Evolutionary conservation across 1,284 basidiomycete species (phyloP).

Genomic region (Vanrija sp.): DNA sequence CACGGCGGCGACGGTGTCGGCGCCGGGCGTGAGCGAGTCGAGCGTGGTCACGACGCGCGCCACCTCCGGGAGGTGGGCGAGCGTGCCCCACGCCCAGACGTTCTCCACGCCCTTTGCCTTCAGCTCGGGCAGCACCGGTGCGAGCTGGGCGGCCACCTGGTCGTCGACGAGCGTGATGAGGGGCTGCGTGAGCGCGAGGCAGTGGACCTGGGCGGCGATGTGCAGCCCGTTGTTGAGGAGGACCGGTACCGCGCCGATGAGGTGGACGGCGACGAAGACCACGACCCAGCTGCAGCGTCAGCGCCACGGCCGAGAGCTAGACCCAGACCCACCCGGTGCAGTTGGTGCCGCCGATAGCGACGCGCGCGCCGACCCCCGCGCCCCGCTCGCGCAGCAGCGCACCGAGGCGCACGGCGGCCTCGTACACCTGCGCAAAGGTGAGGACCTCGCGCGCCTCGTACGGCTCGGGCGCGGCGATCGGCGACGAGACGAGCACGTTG

Average conservation of each 20-base stretch:
- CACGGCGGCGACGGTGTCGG: background rate
- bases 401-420: constrained; percentile 23
- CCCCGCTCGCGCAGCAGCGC: constrained; percentile 32
- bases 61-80: background rate
- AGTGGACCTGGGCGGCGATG: constrained; percentile 29
- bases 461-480: constrained; percentile 13
- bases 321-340: constrained; percentile 12
- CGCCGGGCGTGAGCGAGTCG: background rate
- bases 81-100: constrained; percentile 1
- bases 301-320: background rate
- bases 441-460: constrained; percentile 17
- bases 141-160: constrained; percentile 24
- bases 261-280: constrained; percentile 31
- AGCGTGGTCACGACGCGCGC: background rate
- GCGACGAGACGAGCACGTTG: constrained; percentile 33
- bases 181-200: constrained; percentile 26
- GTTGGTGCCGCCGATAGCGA: constrained; percentile 41
- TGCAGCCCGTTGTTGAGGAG: constrained; percentile 27
- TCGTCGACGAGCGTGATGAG: constrained; percentile 31
- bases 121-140: constrained; percentile 2
- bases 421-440: constrained; percentile 27
- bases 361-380: constrained; percentile 24
- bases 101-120: constrained; percentile 1
- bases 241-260: constrained; percentile 36
- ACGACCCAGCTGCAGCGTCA: constrained; percentile 25